Base-by-base conservation (phyloP, 176 grass and related monocot species). In the Hordeum marinum region DNA sequence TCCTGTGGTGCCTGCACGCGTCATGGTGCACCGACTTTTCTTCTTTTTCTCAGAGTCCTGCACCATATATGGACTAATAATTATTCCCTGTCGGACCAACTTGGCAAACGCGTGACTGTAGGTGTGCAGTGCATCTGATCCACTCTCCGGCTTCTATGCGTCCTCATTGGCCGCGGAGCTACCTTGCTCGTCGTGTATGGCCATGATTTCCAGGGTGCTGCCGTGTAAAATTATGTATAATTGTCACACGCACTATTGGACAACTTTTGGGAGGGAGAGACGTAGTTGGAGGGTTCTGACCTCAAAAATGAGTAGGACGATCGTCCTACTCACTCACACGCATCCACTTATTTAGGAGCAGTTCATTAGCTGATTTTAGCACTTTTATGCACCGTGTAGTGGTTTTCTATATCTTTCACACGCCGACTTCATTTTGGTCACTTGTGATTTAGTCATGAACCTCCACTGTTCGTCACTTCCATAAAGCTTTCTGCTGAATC, bases 61-160 rank as follows among this genome's bases (percentile, higher is more conserved):
- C 71, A 20, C 43, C 43, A 50, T 74, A 64, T 32, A 3, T 69
- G 58, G 43, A 74, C 68, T 29, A 75, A 75, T 17, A 20, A 89
- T 84, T 89, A 80, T 89, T 74, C 59, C 25, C 71, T 61, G 75
- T 74, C 43, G 34, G 67, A 24, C 68, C 46, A 64, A 72, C 60
- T 80, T 71, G 82, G 57, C 45, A 61, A 79, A 20, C 72, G 55
- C 17, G 32, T 36, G 20, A n/a, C 54, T 75, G 34, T 45, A 21
- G 7, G 54, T 9, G 54, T 9, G 3, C 55, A 73, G 52, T 79
- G 64, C 63, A 18, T 29, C 26, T n/a, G 4, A 46, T 80, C 77
- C 77, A 31, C 39, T 45, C 36, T 26, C 25, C 59, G 54, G 54
- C 55, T 13, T 37, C 52, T 20, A 23, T 59, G 68, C 68, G 11